Base-by-base conservation (phyloP, 768 basidiomycete species). In the Pisolithus orientalis region DNA sequence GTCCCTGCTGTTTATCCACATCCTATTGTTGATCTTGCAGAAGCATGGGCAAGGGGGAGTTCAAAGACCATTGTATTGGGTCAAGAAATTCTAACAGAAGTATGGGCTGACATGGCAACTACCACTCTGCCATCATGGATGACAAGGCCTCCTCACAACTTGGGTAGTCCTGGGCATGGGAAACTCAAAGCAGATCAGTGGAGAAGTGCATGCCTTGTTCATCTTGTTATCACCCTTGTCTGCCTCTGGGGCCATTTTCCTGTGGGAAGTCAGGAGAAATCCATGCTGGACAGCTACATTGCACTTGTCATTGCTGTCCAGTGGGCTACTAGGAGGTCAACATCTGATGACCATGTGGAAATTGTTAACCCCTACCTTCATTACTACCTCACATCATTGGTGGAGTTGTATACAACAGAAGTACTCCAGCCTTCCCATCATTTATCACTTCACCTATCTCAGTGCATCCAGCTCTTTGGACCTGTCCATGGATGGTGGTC, bases 391-490 rank as follows among this genome's bases (percentile, higher is more conserved):
- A 6, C 28, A 31, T 14, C 9, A 31, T 1, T 10, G 27, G 16
- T 9, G 16, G 16, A 11, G 6, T n/a, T 25, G 40, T n/a, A 42
- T 53, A n/a, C 27, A 7, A 13, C 16, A 6, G 6, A 62, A 37
- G 39, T 16, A 42, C 17, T 51, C 4, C 24, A 39, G 4, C 11
- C 7, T 16, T 71, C 73, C 42, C 74, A 77, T 8, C 77, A 77
- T 53, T 44, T 73, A 4, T 52, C 70, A 0, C 56, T 79, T 14
- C 76, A 78, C 56, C 55, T 75, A 25, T 53, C 56, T 0, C 50
- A 63, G 3, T 59, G 62, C 24, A 52, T 78, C 2, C 51, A 53
- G 3, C 13, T 51, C 0, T 61, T 67, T 57, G 66, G 68, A 7
- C 68, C 64, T 0, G 52, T 50, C 16, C 68, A 68, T 55, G 55